Conservation (phyloP, 148 eudicot species). For the Chenopodium album region DNA sequence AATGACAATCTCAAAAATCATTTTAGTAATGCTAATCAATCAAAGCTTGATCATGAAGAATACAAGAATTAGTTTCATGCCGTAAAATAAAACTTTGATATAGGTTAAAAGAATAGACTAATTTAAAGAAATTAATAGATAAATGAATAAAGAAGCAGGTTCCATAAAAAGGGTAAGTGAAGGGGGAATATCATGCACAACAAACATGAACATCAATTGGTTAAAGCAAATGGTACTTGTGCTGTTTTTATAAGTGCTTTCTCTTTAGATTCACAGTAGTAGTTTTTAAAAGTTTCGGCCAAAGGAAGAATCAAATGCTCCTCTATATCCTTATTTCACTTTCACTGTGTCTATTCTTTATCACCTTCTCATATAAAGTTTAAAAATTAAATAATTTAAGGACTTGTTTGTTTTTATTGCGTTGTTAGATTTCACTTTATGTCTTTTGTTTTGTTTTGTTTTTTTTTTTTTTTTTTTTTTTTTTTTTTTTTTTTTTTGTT, state of each 20-base stretch:
- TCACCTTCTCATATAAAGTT: not conserved
- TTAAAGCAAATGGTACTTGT: slow-evolving; percentile 20
- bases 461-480: too few relatives aligned
- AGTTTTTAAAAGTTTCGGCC: not conserved
- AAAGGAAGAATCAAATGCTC: slow-evolving; percentile 26
- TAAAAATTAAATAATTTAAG: not conserved
- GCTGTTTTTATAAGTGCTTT: slow-evolving; percentile 18
- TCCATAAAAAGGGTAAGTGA: not conserved
- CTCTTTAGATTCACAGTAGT: slow-evolving; percentile 15
- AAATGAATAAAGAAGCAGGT: not conserved
- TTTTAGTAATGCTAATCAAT: not conserved
- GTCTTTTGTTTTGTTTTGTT: too few relatives aligned
- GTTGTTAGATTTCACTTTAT: not conserved
- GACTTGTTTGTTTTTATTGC: not conserved
- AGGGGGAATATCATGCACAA: slow-evolving; percentile 14
- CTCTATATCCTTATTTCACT: slow-evolving; percentile 22
- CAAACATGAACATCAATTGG: slow-evolving; percentile 5
- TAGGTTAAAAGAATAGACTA: not conserved
- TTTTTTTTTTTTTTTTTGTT: too few relatives aligned
- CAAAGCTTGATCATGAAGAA: slow-evolving; percentile 5
- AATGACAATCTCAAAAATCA: not conserved
- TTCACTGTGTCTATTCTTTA: slow-evolving; percentile 11
- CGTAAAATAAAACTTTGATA: not conserved
- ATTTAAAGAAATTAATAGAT: not conserved
- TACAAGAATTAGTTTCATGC: not conserved